Evolutionary conservation across 495 filamentous ascomycete species (phyloP), one percentile per base, ranked within the genome.

Genomic region (Mycothermus thermophilus): DNA sequence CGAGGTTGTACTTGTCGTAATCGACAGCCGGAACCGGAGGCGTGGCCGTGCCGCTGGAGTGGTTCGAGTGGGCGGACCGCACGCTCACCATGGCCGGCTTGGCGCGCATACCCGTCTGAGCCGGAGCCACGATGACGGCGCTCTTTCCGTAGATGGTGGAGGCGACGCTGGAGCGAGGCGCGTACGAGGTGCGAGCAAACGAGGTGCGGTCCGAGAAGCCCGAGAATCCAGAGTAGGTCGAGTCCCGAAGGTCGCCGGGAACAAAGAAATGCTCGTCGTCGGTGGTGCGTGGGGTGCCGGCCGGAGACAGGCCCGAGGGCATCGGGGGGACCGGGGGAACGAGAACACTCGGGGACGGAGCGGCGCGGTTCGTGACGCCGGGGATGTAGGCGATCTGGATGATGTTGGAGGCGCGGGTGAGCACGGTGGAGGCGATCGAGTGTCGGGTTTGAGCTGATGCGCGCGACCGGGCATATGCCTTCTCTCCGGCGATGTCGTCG

Each of bases 331-430:
- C 85, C 0, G 90, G 90, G 17, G 85, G 87, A 12, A 92, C 77
- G 22, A 93, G 69, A n/a, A 83, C 63, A 22, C 76, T 78, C 7
- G 85, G 84, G 1, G 82, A 85, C 19, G 80, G 72, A 2, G 79
- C 75, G 3, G 86, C 85, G 30, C 90, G 72, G 59, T 95, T 95
- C 36, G 86, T 96, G 51, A 96, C 87, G 29, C 90, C 90, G 31
- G 90, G 90, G 44, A 97, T 95, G 56, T 95, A 97, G 28, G 92
- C 90, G 55, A 97, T 97, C 60, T 96, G 90, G 41, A 97, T 97
- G 52, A 97, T 83, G 61, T 97, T 96, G 40, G 88, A 95, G 28
- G 90, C 90, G 30, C 90, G 79, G 5, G 90, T 96, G 35, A 93
- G 74, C 35, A 95, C 83, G 32, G 88, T 95, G 8, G 87, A 94